Evolutionary conservation across 768 basidiomycete genomes (phyloP), one percentile per base, ranked within the genome.

Genomic region (Cantharellus cinnabarinus): DNA sequence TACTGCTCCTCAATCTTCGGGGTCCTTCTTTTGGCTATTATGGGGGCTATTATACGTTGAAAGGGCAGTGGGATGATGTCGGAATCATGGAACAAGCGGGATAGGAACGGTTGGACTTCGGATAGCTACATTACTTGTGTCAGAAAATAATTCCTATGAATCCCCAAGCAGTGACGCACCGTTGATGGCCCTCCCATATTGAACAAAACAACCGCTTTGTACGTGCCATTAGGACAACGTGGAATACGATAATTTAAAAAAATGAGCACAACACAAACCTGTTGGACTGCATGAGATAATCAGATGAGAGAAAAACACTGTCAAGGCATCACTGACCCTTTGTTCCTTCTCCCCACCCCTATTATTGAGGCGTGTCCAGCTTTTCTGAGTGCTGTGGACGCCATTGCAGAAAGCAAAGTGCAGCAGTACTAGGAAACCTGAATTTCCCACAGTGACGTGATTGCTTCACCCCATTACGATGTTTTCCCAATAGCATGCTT

Each of bases 171-270:
- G 10, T 41, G 42, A 72, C 79, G 65, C 66, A 90, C 89, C 60
- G 89, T 93, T 56, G 86, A 79, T 34, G 94, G 95, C 2, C 95
- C 95, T 50, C 95, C 95, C 95, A 99, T 99, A 71, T 98, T 99
- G 73, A 99, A 75, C 85, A 99, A 87, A 48, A 99, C 90, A 62
- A 98, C 78, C 42, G 86, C 94, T 80, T 58, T 57, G 52, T 35
- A 48, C 29, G 29, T 48, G 7, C 38, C 10, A 54, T 37, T 10
- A 37, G 52, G 52, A 10, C 7, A 10, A 10, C 7, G 52, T 10
- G 1, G 7, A 37, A 10, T 10, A 7, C 52, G 1, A 10, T 14
- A 10, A 7, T 54, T 48, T 10, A 29, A 29, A 48, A 48, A 29
- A 29, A 48, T 29, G 20, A 1, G 29, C 10, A 10, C 44, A 29